Conservation (phyloP, 495 filamentous ascomycete species). For the Cercophora newfieldiana region DNA sequence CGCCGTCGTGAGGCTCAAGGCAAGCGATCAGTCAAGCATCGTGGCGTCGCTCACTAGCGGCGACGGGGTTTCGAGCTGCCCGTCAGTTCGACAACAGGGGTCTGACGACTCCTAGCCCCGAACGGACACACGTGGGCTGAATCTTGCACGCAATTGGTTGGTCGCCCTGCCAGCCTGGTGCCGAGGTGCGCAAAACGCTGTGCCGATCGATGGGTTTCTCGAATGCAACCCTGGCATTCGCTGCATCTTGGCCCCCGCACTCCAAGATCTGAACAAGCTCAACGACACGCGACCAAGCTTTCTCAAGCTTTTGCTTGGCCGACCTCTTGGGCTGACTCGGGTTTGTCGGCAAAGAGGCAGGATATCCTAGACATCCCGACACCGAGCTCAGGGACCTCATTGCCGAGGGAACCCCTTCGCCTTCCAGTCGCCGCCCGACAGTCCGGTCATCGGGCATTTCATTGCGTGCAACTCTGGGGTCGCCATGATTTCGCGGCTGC, state of each 20-base stretch:
- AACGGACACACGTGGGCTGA: constrained; percentile 21
- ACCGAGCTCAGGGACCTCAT: neutral
- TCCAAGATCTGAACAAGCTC: neutral
- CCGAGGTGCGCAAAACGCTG: constrained; percentile 2
- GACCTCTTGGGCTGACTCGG: neutral
- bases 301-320: neutral
- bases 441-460: neutral
- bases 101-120: neutral
- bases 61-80: neutral
- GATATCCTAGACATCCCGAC: neutral
- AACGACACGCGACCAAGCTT: neutral
- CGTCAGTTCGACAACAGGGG: neutral
- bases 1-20: neutral
- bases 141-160: constrained; percentile 18
- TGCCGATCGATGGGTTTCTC: neutral
- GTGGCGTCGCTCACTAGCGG: neutral
- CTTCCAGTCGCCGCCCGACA: neutral
- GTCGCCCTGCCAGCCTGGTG: constrained; percentile 6
- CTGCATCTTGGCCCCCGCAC: constrained; percentile 3
- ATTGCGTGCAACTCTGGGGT: neutral
- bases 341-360: neutral
- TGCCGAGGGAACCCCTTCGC: neutral
- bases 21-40: neutral
- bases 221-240: neutral
- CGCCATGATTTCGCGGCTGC: neutral